Evolutionary conservation across 495 filamentous ascomycete species (phyloP).

Genomic region (Penicillium crystallinum): DNA sequence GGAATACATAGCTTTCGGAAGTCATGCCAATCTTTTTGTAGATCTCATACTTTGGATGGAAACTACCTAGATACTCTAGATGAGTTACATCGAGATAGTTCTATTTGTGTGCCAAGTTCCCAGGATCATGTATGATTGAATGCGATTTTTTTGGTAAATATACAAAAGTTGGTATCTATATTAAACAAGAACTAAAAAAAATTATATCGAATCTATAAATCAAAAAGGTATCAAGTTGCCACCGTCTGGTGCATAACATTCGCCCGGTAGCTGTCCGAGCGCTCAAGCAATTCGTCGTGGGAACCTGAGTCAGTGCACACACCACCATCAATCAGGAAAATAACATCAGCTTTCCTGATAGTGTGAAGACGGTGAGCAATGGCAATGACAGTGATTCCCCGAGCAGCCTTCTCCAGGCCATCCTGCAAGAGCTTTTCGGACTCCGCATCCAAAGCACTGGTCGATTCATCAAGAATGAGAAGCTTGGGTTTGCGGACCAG

Average conservation of each 20-base stretch:
- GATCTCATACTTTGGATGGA: too few species aligned
- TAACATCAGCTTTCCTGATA: slow-evolving; percentile 69
- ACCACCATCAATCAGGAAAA: slow-evolving; percentile 69
- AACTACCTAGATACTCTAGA: too few species aligned
- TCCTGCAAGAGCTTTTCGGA: slow-evolving; percentile 66
- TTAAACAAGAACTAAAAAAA: neutral
- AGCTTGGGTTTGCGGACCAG: slow-evolving; percentile 66
- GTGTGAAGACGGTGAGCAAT: slow-evolving; percentile 77
- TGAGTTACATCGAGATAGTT: too few species aligned
- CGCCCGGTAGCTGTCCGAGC: slow-evolving; percentile 53
- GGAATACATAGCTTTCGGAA: too few species aligned
- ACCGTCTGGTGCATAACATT: slow-evolving; percentile 48
- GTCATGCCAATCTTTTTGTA: too few species aligned
- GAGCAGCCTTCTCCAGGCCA: slow-evolving; percentile 58
- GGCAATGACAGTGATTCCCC: slow-evolving; percentile 70
- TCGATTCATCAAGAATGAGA: slow-evolving; percentile 75
- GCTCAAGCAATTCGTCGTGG: slow-evolving; percentile 59
- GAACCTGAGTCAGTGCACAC: slow-evolving; percentile 60
- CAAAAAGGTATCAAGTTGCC: slow-evolving; percentile 16
- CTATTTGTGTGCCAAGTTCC: too few species aligned
- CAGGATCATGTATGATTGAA: too few species aligned
- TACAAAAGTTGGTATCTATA: neutral
- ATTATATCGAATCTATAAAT: slow-evolving; percentile 1
- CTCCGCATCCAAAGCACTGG: slow-evolving; percentile 68
- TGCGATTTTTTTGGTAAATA: neutral